Base-by-base conservation (phyloP, 2,329 filamentous ascomycete species). In the Penicillium sp. region DNA sequence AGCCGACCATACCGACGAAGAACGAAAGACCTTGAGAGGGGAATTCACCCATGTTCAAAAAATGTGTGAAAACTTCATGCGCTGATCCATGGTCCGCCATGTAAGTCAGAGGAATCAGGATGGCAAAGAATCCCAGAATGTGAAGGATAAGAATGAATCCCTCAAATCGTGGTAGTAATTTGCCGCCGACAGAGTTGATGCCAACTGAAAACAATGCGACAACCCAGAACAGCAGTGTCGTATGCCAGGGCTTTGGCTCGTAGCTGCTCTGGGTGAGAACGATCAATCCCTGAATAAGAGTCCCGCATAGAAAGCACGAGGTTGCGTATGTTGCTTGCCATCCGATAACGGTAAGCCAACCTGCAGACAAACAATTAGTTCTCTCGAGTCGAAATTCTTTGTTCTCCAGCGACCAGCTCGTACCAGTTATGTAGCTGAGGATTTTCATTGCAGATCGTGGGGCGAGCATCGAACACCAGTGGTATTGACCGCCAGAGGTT, bases 91-190 rank as follows among this genome's bases (percentile, higher is more conserved):
- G 74, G 0, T 80, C 77, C 0, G 79, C 78, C 58, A 82, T 73
- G 1, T 78, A 75, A 62, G 79, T 75, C 4, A 85, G 69, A 0
- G 81, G 76, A 26, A 85, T 80, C 12, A 86, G 70, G 58, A 85
- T 81, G 0, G 79, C 83, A 60, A 85, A 82, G 68, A 85, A 82
- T 4, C 83, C 84, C 15, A 82, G 68, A n/a, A 85, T 73, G 60
- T 86, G 84, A 4, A 85, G 67, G 28, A 83, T 76, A 8, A 85
- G 71, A 24, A 84, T 76, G 15, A 82, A 65, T 0, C 81, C 80
- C 68, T 87, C 84, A 47, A 84, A 73, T 15, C 78, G 72, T 1
- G 83, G 82, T 2, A 85, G 71, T 1, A 79, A 64, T 42, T 75
- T 76, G 2, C 78, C 79, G 6, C 78, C 74, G 13, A 79, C 71